phyloP scores from a whole-genome alignment of 805 yeast genomes.

The Ogataea methylovora region DNA sequence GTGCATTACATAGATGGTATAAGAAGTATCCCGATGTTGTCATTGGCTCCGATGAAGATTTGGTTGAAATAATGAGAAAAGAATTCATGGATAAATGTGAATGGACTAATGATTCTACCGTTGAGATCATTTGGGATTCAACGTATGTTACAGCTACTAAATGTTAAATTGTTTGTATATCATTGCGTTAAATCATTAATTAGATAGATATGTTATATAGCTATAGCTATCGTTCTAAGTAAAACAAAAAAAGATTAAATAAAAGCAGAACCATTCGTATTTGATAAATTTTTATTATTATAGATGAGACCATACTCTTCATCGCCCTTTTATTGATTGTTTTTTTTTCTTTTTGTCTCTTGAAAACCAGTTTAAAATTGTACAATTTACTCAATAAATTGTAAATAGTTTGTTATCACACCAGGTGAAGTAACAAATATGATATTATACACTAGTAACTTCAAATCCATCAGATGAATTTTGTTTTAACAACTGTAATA shows the following conservation, averaged over 20 bases:
- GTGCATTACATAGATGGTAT: constrained; percentile 20
- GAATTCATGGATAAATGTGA: constrained; percentile 25
- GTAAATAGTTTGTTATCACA: too few relatives aligned
- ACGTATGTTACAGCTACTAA: neutral
- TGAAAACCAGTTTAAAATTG: neutral
- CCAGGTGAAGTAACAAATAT: too few relatives aligned
- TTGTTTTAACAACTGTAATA: constrained; percentile 3
- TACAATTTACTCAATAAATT: neutral
- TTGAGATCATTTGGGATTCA: constrained; percentile 42
- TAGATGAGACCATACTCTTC: too few relatives aligned
- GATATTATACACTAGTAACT: constrained; percentile 1
- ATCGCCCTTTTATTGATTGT: too few relatives aligned
- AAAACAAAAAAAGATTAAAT: too few relatives aligned
- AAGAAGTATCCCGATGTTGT: constrained; percentile 6
- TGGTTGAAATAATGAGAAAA: constrained; percentile 11
- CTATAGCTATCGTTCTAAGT: neutral
- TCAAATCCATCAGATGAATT: constrained; percentile 2
- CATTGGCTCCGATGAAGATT: constrained; percentile 12
- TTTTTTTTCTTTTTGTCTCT: neutral
- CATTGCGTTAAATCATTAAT: too few relatives aligned
- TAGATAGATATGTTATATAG: neutral
- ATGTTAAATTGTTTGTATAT: neutral
- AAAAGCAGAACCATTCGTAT: too few relatives aligned
- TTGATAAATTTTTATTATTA: too few relatives aligned
- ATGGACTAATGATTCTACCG: constrained; percentile 35